These are phyloP conservation scores for Yamadazyma siamensis DNA, from an alignment of 1,139 yeast species.

Conservation along the genomic window DNA sequence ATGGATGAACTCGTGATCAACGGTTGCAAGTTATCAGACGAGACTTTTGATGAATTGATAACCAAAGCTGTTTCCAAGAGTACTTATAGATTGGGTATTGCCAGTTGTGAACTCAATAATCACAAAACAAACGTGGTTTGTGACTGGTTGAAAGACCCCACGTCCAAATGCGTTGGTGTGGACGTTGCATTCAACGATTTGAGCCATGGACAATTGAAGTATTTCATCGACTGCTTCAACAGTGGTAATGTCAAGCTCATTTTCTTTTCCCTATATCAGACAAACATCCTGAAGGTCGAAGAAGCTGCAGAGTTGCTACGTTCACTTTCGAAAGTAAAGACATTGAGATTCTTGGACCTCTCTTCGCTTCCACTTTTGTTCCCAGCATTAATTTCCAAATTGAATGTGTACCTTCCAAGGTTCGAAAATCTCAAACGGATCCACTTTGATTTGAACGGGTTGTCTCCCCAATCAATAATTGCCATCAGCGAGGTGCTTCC, in stretches of 20 bases:
- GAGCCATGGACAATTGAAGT: constrained; percentile 48
- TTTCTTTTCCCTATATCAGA: constrained; percentile 72
- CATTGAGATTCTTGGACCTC: constrained; percentile 70
- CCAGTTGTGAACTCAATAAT: constrained; percentile 60
- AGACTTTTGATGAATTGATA: constrained; percentile 49
- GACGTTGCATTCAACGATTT: constrained; percentile 84
- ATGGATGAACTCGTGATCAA: constrained; percentile 80
- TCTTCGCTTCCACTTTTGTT: constrained; percentile 71
- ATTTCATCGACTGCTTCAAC: constrained; percentile 45
- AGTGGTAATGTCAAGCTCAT: constrained; percentile 38
- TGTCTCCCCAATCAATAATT: constrained; percentile 60
- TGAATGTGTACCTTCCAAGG: constrained; percentile 62
- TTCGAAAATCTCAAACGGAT: constrained; percentile 65
- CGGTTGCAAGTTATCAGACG: constrained; percentile 66
- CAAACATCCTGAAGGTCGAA: constrained; percentile 52
- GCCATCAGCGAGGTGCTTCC: constrained; percentile 70
- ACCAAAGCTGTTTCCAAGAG: constrained; percentile 48
- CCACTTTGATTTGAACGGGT: constrained; percentile 73
- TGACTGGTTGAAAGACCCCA: constrained; percentile 57
- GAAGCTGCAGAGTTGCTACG: constrained; percentile 53
- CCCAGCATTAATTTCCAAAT: constrained; percentile 63
- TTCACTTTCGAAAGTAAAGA: constrained; percentile 49
- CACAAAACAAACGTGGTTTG: constrained; percentile 56
- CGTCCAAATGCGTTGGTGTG: constrained; percentile 67
- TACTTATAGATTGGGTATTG: constrained; percentile 75